Base-by-base conservation (phyloP, 202 grass and related monocot genomes). In the Dendrocalamus latiflorus region DNA sequence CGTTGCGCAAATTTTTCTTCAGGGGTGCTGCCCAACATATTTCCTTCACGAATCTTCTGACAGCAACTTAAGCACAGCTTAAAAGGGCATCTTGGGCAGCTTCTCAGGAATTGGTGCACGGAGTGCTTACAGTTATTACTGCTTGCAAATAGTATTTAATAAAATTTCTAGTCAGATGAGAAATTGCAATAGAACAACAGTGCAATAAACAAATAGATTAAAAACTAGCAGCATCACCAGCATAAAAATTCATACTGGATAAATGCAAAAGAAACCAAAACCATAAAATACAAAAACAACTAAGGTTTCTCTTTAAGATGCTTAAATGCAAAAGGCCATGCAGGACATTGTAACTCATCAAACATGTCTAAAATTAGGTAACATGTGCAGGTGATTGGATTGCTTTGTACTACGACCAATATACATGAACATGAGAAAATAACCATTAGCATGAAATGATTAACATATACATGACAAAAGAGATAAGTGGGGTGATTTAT, bases 51-150 rank as follows among this genome's bases (percentile, higher is more conserved):
- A 67, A 94, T 86, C 82, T 86, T 93, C 72, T 92, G 82, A 83
- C 90, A 93, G 86, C 95, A 98, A 64, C 78, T 86, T 93, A 96
- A 61, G 81, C 93, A 96, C 43, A 99, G 68, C 80, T 93, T 93
- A 59, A 86, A 94, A 15, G 93, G 85, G 82, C 97, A 99, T 34
- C 79, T 77, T 54, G 89, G 86, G 68, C 97, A 99, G 91, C 88
- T 92, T 85, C 91, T 89, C 44, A 86, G 69, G 80, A 94, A 86
- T 89, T 92, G 67, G 13, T 74, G 26, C 36, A 74, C 77, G 30
- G 81, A 70, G 16, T 68, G 77, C 88, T 88, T 88, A 74, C 97
- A 99, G 68, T 84, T 89, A 86, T 96, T 96, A 75, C 97, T 99
- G 91, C 12, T 88, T 77, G 79, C 80, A 90, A 81, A 76, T 34